phyloP scores from a whole-genome alignment of 257 asterid species.

The Leonotis leonurus region DNA sequence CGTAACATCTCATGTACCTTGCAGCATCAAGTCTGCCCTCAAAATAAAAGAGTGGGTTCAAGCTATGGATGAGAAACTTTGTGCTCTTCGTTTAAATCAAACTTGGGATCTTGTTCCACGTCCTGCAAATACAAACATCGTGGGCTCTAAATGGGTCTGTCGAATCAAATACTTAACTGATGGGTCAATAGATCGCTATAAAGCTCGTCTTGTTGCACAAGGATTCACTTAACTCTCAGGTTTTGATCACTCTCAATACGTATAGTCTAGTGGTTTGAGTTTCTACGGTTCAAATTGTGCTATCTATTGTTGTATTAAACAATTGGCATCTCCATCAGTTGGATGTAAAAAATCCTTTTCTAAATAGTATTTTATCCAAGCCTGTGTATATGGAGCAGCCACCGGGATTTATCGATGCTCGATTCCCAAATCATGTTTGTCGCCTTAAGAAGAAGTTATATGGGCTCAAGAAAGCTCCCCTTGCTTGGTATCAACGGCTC shows the following conservation, averaged over 20 bases:
- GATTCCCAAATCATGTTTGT: neutral
- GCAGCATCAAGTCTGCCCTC: neutral
- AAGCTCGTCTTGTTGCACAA: too few relatives aligned
- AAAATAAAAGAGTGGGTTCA: neutral
- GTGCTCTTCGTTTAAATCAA: neutral
- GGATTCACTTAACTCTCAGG: neutral
- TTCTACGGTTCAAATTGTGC: neutral
- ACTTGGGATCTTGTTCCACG: neutral
- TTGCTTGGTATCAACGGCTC: neutral
- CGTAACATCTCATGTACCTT: neutral
- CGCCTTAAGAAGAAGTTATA: neutral
- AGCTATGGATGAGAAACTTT: neutral
- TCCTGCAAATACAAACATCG: neutral
- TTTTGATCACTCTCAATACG: neutral
- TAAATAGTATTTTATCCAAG: neutral
- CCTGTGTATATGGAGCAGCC: neutral
- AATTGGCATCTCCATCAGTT: neutral
- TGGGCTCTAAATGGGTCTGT: neutral
- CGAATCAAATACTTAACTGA: neutral
- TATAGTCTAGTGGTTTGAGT: neutral
- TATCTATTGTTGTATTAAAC: neutral
- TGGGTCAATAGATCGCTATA: too few relatives aligned
- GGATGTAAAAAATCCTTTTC: neutral
- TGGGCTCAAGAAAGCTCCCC: neutral
- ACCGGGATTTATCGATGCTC: neutral